Base-by-base conservation (phyloP, 2,329 filamentous ascomycete genomes). In the Trichoderma atroviride region DNA sequence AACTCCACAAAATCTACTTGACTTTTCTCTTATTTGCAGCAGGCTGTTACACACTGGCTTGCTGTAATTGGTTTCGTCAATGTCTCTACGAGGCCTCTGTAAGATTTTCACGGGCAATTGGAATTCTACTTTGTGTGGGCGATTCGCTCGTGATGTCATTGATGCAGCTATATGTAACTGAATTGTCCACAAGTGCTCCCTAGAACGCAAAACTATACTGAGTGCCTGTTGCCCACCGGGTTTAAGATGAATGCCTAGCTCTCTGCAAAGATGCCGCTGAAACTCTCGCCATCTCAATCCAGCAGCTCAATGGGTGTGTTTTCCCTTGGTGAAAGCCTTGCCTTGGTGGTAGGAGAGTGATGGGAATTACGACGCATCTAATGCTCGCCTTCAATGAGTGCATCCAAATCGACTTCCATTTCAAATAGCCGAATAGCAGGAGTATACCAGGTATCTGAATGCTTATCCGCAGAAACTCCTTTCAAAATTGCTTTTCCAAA, bases 341-440 rank as follows among this genome's bases (percentile, higher is more conserved):
- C 40, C 40, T n/a, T 47, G 37, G 24, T 60, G 57, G 43, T 43
- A n/a, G 13, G 14, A 29, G 43, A 7, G 40, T 5, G n/a, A 43
- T 43, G 40, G 40, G 16, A 16, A n/a, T 43, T 16, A 9, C 5
- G 2, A 3, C 6, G 40, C 16, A 43, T 7, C 19, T 13, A 24
- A 3, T 13, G 43, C 14, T 50, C 1, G 13, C n/a, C n/a, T 19
- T 24, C 2, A 9, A 37, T 13, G 13, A 60, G 6, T 0, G 22
- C 4, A 5, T 62, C 31, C 59, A 76, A 33, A 22, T 62, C 65
- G 31, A 77, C 68, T 9, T 72, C 70, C 31, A 64, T 69, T 62
- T 78, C 75, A 56, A 79, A 68, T 33, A 74, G 73, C 69, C 69
- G 72, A 35, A 78, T 71, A n/a, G 76, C 74, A 33, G 77, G 72